A percentile compares a stretch with the other conserved stretches of the same genome.
phyloP scores from a whole-genome alignment of 148 eudicot genomes.

The Camellia lanceoleosa region DNA sequence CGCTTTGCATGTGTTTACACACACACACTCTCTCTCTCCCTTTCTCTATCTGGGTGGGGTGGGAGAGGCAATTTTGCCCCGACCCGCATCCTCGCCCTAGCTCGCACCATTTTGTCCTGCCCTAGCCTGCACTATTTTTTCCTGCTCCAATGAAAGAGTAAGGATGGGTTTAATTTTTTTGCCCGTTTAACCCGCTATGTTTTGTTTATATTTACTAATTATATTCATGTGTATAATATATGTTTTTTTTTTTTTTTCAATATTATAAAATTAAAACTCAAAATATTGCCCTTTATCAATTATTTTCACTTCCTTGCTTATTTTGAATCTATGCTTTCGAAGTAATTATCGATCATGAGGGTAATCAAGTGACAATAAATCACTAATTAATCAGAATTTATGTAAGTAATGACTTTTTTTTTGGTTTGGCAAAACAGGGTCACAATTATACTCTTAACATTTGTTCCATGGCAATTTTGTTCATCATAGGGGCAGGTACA shows the following conservation, averaged over 20 bases:
- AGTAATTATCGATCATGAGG: not conserved
- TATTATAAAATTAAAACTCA: no score
- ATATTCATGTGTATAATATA: no score
- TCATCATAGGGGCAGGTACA: not conserved
- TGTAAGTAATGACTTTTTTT: not conserved
- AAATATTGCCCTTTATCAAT: not conserved
- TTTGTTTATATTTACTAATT: no score
- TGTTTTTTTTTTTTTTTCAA: no score
- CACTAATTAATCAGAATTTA: not conserved
- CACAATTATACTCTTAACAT: not conserved
- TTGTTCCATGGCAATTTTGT: not conserved
- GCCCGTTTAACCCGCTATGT: no score
- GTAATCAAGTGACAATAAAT: not conserved
- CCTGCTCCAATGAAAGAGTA: no score
- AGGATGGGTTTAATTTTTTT: no score
- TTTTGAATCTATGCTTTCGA: not conserved
- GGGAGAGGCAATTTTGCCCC: not conserved
- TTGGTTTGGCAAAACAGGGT: not conserved
- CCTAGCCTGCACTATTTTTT: no score
- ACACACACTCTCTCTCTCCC: not conserved
- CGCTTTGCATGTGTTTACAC: accelerated
- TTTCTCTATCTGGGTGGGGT: no score
- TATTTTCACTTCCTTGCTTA: no score
- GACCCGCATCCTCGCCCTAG: not conserved
- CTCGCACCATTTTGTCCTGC: no score